A percentile compares a stretch with the other conserved stretches of the same genome.
Conservation (phyloP, 352 stramenopile genomes). For the Globisporangium spiculum region DNA sequence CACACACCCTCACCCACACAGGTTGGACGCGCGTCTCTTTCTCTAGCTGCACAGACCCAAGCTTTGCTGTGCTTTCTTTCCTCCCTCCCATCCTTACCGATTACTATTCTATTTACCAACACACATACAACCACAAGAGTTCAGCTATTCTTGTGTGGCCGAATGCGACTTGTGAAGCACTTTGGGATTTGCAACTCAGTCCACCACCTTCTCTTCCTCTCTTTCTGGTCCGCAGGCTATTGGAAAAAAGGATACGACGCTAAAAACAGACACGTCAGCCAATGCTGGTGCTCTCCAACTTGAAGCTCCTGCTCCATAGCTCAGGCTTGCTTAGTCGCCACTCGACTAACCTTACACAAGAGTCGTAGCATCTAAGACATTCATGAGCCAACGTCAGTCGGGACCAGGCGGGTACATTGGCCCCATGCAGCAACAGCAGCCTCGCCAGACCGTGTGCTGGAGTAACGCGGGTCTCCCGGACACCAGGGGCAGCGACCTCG, state of each 20-base stretch:
- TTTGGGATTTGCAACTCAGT: background rate
- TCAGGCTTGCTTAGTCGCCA: background rate
- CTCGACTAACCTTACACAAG: background rate
- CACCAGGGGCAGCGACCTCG: background rate
- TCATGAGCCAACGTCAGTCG: background rate
- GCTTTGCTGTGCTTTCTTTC: background rate
- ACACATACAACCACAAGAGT: background rate
- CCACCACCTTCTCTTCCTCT: background rate
- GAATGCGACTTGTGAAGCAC: background rate
- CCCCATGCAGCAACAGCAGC: slow-evolving; percentile 4
- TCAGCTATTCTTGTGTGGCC: background rate
- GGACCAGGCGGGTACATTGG: slow-evolving; percentile 1
- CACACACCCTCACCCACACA: background rate
- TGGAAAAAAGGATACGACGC: background rate
- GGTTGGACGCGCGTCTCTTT: background rate
- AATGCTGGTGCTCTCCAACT: background rate
- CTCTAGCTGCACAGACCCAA: background rate
- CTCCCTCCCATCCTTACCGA: background rate
- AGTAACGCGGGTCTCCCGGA: slow-evolving; percentile 14
- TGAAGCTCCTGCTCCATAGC: background rate
- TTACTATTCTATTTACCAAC: background rate
- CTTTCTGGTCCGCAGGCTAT: background rate
- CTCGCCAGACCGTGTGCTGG: slow-evolving; percentile 13
- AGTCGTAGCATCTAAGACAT: background rate
- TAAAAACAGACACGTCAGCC: background rate